These are phyloP conservation scores for Citeromyces hawaiiensis DNA, from an alignment of 1,139 yeast species.

Conservation along the genomic window DNA sequence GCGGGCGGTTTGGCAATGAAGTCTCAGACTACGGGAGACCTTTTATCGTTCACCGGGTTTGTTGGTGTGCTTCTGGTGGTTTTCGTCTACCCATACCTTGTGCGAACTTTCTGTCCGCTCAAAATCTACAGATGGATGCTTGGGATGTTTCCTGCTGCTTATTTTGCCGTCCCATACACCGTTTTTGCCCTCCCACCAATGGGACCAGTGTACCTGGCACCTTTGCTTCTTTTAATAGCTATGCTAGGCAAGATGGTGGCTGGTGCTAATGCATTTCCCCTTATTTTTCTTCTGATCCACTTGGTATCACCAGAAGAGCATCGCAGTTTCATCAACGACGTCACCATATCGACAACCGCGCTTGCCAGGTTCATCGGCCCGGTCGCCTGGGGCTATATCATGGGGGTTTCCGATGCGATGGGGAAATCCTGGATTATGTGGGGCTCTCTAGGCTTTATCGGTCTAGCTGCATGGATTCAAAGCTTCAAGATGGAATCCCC, in stretches of 20 bases:
- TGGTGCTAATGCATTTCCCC: slow-evolving; percentile 26
- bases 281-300: slow-evolving; percentile 28
- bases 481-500: not conserved
- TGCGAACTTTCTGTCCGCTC: slow-evolving; percentile 33
- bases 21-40: slow-evolving; percentile 35
- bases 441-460: not conserved
- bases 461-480: not conserved
- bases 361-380: slow-evolving; percentile 50
- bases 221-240: slow-evolving; percentile 10
- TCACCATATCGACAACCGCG: slow-evolving; percentile 34
- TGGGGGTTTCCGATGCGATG: slow-evolving; percentile 12
- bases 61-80: slow-evolving; percentile 39
- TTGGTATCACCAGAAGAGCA: slow-evolving; percentile 32
- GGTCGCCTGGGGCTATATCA: slow-evolving; percentile 40
- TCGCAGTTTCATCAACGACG: slow-evolving; percentile 37
- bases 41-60: slow-evolving; percentile 43
- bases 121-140: slow-evolving; percentile 28
- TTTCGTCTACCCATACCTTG: slow-evolving; percentile 40
- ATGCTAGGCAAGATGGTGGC: slow-evolving; percentile 20
- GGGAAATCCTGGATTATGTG: not conserved
- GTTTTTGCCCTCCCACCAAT: slow-evolving; percentile 24
- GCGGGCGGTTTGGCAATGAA: slow-evolving; percentile 35
- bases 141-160: slow-evolving; percentile 31
- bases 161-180: slow-evolving; percentile 33
- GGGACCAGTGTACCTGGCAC: not conserved